Percentiles rank a stretch among this genome's conserved stretches.
Conservation (phyloP, 176 grass and related monocot genomes). For the Sorghum bicolor region DNA sequence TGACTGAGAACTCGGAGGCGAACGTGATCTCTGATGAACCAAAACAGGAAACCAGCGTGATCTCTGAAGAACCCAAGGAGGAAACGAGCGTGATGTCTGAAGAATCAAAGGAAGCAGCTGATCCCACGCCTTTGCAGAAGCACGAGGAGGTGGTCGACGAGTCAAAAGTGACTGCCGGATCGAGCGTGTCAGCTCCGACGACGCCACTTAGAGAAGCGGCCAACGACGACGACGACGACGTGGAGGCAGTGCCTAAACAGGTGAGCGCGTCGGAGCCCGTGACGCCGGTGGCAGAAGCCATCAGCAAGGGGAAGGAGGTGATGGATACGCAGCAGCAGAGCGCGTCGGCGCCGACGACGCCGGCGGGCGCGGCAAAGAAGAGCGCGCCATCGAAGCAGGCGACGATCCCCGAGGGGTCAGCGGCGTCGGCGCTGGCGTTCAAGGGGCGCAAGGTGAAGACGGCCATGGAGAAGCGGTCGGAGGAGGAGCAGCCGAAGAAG, state of each 20-base stretch:
- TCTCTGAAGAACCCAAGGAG: neutral
- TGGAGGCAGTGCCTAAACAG: neutral
- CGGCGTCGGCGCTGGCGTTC: neutral
- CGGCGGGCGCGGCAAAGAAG: neutral
- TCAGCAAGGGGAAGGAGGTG: constrained; percentile 8
- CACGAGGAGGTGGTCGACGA: neutral
- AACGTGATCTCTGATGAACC: neutral
- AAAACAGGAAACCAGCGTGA: neutral
- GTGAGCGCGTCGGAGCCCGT: constrained; percentile 32
- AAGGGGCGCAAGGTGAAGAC: constrained; percentile 55
- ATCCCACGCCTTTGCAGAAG: neutral
- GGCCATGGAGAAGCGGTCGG: constrained; percentile 52
- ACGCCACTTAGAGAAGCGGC: constrained; percentile 10
- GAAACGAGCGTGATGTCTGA: neutral
- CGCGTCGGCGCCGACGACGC: constrained; percentile 14
- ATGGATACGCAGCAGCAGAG: neutral
- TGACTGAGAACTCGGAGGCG: neutral
- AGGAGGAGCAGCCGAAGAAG: constrained; percentile 53
- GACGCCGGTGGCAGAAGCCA: constrained; percentile 1
- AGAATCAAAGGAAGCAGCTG: neutral
- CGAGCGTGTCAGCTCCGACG: constrained; percentile 8
- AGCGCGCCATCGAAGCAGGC: neutral
- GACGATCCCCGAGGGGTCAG: neutral
- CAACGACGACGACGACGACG: neutral
- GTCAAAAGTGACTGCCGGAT: neutral